Percentiles rank a stretch among this genome's conserved stretches.
These are phyloP conservation scores for Cryptococcus sp. DNA, from an alignment of 1,284 basidiomycete genomes.

Conservation along the genomic window DNA sequence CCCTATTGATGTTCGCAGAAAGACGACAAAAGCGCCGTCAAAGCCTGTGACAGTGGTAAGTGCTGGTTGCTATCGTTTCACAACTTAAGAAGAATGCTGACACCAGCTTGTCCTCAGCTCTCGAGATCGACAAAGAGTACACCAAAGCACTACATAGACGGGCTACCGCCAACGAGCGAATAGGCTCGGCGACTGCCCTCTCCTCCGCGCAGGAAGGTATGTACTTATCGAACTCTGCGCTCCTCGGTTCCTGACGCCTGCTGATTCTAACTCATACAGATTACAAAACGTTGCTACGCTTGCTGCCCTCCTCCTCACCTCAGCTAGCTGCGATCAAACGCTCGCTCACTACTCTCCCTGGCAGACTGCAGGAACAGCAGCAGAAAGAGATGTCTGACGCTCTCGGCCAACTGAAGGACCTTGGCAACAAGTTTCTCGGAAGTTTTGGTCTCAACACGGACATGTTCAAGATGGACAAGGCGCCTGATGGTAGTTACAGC, in stretches of 20 bases:
- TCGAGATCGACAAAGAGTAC: slow-evolving; percentile 80
- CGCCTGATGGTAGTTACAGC: slow-evolving; percentile 89
- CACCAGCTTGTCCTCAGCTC: slow-evolving; percentile 59
- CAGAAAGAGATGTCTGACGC: slow-evolving; percentile 89
- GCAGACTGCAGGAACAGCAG: slow-evolving; percentile 67
- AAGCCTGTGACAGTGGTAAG: slow-evolving; percentile 52
- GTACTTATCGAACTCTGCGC: slow-evolving; percentile 8
- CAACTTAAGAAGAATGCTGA: neutral
- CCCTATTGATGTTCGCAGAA: slow-evolving; percentile 48
- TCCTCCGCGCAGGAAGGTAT: slow-evolving; percentile 80
- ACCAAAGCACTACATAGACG: slow-evolving; percentile 85
- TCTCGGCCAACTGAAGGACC: slow-evolving; percentile 85
- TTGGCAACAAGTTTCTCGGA: slow-evolving; percentile 92
- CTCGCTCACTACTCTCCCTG: slow-evolving; percentile 62
- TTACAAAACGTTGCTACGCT: slow-evolving; percentile 67
- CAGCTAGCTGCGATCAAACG: slow-evolving; percentile 59
- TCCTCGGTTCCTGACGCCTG: neutral
- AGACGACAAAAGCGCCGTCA: slow-evolving; percentile 51
- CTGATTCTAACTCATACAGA: slow-evolving; percentile 58
- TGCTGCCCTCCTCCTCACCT: slow-evolving; percentile 64
- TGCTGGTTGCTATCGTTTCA: neutral
- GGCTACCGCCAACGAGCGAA: slow-evolving; percentile 75
- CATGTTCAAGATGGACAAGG: slow-evolving; percentile 92
- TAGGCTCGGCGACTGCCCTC: slow-evolving; percentile 80
- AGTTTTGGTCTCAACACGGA: slow-evolving; percentile 83